A percentile compares a stretch with the other conserved stretches of the same genome.
phyloP scores from a whole-genome alignment of 1,284 basidiomycete genomes.

The Meira miltonrushii region DNA sequence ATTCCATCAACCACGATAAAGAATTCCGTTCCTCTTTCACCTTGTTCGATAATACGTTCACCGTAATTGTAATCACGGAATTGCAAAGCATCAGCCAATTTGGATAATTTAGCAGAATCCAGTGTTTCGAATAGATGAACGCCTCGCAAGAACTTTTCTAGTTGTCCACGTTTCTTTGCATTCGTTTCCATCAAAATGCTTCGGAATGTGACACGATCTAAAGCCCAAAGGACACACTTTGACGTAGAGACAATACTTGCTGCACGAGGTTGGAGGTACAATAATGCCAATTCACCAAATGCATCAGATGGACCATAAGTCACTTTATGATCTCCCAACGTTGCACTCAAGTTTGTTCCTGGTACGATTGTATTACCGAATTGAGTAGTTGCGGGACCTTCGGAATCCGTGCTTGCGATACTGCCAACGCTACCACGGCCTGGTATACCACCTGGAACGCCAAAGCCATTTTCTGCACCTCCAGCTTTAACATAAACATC shows the following conservation, averaged over 20 bases:
- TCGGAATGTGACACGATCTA: constrained; percentile 95
- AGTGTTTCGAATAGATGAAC: constrained; percentile 82
- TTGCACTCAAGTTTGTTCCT: not conserved
- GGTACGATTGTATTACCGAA: constrained; percentile 1
- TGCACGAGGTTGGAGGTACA: constrained; percentile 94
- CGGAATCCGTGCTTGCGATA: constrained; percentile 25
- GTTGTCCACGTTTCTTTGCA: constrained; percentile 76
- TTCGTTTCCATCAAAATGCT: constrained; percentile 68
- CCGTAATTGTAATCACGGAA: constrained; percentile 76
- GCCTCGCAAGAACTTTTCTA: constrained; percentile 88
- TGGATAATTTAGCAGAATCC: constrained; percentile 80
- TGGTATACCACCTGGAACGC: not conserved
- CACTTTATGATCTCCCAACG: constrained; percentile 52
- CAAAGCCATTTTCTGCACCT: constrained; percentile 5
- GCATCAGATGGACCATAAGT: constrained; percentile 79
- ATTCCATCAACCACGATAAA: constrained; percentile 93
- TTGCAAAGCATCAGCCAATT: constrained; percentile 91
- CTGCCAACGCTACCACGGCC: constrained; percentile 17
- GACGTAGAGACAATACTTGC: constrained; percentile 85
- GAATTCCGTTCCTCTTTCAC: constrained; percentile 92
- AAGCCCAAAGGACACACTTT: constrained; percentile 78
- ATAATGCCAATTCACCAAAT: constrained; percentile 93
- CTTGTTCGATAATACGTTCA: constrained; percentile 79
- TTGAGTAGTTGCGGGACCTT: constrained; percentile 9
- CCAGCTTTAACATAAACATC: constrained; percentile 71